A percentile compares a stretch with the other conserved stretches of the same genome.
Evolutionary conservation across 306 rosid genomes (phyloP).

Genomic region (Sicyos edulis): DNA sequence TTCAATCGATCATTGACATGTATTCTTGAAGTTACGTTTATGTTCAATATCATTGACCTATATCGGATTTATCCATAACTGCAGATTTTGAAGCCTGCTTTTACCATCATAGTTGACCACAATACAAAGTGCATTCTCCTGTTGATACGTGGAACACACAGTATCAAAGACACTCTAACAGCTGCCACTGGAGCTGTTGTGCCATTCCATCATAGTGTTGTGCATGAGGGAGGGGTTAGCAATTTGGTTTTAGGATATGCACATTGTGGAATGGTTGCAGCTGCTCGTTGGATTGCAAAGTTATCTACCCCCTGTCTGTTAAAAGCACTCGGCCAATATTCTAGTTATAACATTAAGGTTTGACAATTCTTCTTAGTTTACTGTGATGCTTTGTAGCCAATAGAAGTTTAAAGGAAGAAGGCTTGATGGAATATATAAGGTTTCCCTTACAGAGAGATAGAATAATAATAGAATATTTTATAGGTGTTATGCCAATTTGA

Average conservation of each 20-base stretch:
- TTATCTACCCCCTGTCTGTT: conserved; percentile 73
- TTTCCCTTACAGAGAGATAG: too few species aligned
- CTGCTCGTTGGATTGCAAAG: conserved; percentile 94
- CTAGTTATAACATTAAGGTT: conserved; percentile 71
- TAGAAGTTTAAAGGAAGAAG: not conserved
- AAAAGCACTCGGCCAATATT: conserved; percentile 52
- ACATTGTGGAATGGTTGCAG: conserved; percentile 96
- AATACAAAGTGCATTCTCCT: conserved; percentile 48
- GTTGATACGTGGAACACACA: conserved; percentile 90
- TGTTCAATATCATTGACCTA: too few species aligned
- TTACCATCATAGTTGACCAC: conserved; percentile 74
- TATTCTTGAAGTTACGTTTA: too few species aligned
- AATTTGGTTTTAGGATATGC: conserved; percentile 91
- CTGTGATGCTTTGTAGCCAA: not conserved
- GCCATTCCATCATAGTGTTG: conserved; percentile 87
- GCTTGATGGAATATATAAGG: not conserved
- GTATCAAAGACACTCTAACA: conserved; percentile 90
- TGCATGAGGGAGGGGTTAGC: conserved; percentile 74
- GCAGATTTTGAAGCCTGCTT: conserved; percentile 97
- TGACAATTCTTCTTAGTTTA: not conserved
- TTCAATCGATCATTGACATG: too few species aligned
- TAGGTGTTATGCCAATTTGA: too few species aligned
- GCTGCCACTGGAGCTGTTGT: conserved; percentile 90
- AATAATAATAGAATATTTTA: too few species aligned
- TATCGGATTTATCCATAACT: not conserved